Evolutionary conservation across 1,139 yeast species (phyloP).

Genomic region (Pneumocystis murina): DNA sequence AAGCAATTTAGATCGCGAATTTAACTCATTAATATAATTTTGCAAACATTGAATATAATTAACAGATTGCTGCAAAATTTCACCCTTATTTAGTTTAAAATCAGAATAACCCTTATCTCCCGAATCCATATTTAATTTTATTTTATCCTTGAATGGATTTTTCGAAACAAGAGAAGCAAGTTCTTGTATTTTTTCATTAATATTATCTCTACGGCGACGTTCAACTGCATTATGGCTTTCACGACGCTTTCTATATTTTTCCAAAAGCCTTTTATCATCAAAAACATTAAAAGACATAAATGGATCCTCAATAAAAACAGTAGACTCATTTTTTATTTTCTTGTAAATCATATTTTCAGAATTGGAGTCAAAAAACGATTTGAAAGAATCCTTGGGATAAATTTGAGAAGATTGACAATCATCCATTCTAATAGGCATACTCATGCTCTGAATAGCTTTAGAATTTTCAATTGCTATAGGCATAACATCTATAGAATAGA

Average conservation of each 20-base stretch:
- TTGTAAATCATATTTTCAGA: background rate
- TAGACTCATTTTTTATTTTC: background rate
- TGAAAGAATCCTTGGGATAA: background rate
- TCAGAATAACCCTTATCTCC: constrained; percentile 9
- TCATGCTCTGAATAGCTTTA: background rate
- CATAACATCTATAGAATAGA: background rate
- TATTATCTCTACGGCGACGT: constrained; percentile 69
- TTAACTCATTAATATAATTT: constrained; percentile 47
- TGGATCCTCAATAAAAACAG: background rate
- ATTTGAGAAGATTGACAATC: background rate
- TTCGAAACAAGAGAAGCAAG: constrained; percentile 54
- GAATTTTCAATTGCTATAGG: background rate
- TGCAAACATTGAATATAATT: constrained; percentile 69
- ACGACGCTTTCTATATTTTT: background rate
- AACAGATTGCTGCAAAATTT: constrained; percentile 67
- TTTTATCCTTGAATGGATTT: constrained; percentile 32
- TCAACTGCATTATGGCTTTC: constrained; percentile 25
- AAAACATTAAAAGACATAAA: background rate
- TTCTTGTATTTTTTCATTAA: constrained; percentile 79
- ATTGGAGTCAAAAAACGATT: background rate
- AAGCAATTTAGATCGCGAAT: constrained; percentile 21
- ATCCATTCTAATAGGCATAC: background rate
- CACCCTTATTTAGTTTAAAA: constrained; percentile 80
- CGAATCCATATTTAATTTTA: constrained; percentile 6
- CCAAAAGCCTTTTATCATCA: background rate